A percentile compares a stretch with the other conserved stretches of the same genome.
Conservation (phyloP, 768 basidiomycete species). For the Naganishia onofrii region DNA sequence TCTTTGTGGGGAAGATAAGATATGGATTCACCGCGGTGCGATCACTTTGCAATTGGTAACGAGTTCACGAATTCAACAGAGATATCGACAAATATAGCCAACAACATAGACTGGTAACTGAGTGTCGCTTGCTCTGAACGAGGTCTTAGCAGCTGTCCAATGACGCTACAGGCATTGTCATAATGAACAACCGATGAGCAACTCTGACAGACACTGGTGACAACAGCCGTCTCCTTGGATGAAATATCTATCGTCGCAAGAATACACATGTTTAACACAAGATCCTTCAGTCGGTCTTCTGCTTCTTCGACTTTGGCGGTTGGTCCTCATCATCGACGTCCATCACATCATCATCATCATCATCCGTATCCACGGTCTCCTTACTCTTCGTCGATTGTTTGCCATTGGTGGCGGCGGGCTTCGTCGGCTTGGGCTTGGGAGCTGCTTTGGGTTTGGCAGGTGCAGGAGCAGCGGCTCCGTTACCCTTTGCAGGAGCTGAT, state of each 20-base stretch:
- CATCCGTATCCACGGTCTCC: conserved; percentile 33
- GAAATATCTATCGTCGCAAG: neutral
- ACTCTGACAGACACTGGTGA: too few relatives aligned
- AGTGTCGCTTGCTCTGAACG: too few relatives aligned
- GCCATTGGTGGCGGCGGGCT: neutral
- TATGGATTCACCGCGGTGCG: conserved; percentile 8
- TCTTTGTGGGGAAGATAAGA: conserved; percentile 25
- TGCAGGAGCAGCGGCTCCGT: neutral
- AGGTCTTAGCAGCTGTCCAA: neutral
- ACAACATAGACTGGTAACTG: too few relatives aligned
- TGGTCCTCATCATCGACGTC: conserved; percentile 40
- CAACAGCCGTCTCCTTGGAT: neutral
- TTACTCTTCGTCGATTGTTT: conserved; percentile 38
- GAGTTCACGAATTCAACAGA: too few relatives aligned
- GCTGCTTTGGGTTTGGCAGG: conserved; percentile 10
- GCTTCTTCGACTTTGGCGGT: conserved; percentile 47
- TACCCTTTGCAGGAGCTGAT: neutral
- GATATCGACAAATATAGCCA: too few relatives aligned
- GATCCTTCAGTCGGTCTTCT: conserved; percentile 29
- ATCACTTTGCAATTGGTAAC: neutral
- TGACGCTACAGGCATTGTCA: neutral
- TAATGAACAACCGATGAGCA: too few relatives aligned
- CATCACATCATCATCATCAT: conserved; percentile 40
- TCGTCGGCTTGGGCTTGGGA: conserved; percentile 3
- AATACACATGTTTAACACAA: neutral